Base-by-base conservation (phyloP, 2,329 filamentous ascomycete genomes). In the Periglandula ipomoeae region DNA sequence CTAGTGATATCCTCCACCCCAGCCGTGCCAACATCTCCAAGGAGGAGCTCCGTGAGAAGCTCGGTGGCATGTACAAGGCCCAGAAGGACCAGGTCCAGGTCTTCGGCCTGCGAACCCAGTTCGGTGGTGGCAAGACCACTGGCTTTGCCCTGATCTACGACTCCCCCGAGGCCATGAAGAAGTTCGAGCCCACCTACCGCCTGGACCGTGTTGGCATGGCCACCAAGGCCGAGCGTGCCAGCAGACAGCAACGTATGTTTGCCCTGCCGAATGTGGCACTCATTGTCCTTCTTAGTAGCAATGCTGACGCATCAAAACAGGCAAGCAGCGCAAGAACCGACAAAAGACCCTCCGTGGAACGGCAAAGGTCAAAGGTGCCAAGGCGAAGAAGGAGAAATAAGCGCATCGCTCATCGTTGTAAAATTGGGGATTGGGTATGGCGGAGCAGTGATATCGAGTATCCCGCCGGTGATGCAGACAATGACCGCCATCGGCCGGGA, bases 291-390 rank as follows among this genome's bases (percentile, higher is more conserved):
- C 3, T 5, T 22, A 17, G 35, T 19, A 17, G n/a, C n/a, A n/a
- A 26, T 32, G 35, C 60, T 63, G 50, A 64, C 57, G 53, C 48
- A 10, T 27, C 43, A 20, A 51, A 62, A 79, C 75, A 97, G 91
- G 91, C 85, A 98, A 98, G 83, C 93, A 97, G 81, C 87, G 93
- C 81, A 98, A 98, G 89, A 98, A 98, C 88, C 84, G 91, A 74
- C 84, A 87, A 77, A 97, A 98, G 89, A 93, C 91, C 71, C 86
- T 96, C 74, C 87, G 93, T 65, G 93, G 93, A 72, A 95, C 89
- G 66, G 91, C 89, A 68, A 98, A 98, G 89, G 84, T 84, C 81
- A 96, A 96, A 88, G 89, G 89, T 73, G 85, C 84, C 70, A 83
- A 84, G 79, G 82, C 86, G 75, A 93, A 94, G 84, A 95, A 96